Evolutionary conservation across 345 rosid genomes (phyloP).

Genomic region (Citrus hindsii): DNA sequence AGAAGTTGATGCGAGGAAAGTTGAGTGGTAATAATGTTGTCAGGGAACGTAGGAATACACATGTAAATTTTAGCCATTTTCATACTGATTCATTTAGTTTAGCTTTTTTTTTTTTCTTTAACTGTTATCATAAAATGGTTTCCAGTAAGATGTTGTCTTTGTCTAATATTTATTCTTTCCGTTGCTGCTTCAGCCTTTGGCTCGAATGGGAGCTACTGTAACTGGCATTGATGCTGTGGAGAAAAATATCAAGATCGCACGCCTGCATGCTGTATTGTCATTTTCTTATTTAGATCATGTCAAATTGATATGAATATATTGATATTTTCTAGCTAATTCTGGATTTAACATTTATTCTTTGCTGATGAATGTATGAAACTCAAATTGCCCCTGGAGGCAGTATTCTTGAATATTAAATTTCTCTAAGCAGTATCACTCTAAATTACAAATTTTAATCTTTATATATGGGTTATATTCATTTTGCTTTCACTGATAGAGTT

Average conservation of each 20-base stretch:
- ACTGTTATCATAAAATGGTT: background rate
- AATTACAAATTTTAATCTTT: constrained; percentile 5
- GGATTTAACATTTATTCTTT: background rate
- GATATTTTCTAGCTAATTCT: background rate
- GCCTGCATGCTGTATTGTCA: constrained; percentile 79
- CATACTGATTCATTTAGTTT: background rate
- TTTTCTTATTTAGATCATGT: constrained; percentile 3
- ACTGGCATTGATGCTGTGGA: constrained; percentile 93
- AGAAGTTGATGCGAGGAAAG: background rate
- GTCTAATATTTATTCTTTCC: constrained; percentile 12
- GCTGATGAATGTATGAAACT: background rate
- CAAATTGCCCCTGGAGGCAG: background rate
- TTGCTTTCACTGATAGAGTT: background rate
- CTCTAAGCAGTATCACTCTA: background rate
- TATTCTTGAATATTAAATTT: background rate
- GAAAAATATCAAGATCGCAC: constrained; percentile 86
- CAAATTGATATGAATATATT: background rate
- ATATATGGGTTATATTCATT: background rate
- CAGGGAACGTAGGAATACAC: background rate
- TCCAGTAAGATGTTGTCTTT: background rate
- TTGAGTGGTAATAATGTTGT: background rate
- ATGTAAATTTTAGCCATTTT: background rate
- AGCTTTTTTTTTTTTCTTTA: too few relatives aligned
- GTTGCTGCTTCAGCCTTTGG: constrained; percentile 69
- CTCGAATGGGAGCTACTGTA: constrained; percentile 95